A percentile compares a stretch with the other conserved stretches of the same genome.
These are phyloP conservation scores for Neoboletus magnificus DNA, from an alignment of 768 basidiomycete genomes.

Conservation along the genomic window DNA sequence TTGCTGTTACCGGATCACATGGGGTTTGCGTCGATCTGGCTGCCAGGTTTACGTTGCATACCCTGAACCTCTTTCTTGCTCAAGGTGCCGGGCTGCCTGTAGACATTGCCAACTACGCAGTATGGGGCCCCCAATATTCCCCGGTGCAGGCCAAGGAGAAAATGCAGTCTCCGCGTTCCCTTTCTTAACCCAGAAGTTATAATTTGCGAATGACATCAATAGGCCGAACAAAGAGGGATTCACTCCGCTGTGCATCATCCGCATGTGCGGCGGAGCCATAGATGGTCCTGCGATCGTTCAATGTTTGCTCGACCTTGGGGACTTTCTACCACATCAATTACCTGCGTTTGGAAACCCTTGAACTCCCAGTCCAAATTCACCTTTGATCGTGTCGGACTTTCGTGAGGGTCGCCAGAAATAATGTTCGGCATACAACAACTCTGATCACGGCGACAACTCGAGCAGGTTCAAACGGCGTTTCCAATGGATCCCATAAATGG, in stretches of 20 bases:
- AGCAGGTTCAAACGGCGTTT: too few species aligned
- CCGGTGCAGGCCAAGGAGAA: background rate
- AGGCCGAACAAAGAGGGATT: background rate
- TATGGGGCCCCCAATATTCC: too few species aligned
- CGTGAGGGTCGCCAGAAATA: too few species aligned
- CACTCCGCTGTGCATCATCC: background rate
- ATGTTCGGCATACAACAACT: too few species aligned
- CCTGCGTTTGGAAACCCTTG: background rate
- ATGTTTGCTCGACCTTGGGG: background rate
- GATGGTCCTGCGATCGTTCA: background rate
- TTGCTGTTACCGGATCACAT: too few species aligned
- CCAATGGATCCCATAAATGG: background rate
- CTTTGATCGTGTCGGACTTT: background rate
- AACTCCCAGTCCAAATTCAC: background rate
- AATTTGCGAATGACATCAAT: background rate
- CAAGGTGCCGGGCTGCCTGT: background rate
- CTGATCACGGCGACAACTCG: too few species aligned
- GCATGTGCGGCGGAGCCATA: background rate
- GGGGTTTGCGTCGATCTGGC: too few species aligned
- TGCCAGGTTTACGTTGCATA: background rate
- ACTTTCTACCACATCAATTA: background rate
- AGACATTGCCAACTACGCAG: background rate
- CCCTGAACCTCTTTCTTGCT: background rate
- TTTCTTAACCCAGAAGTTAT: background rate
- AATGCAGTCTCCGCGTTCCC: background rate